Base-by-base conservation (phyloP, 2,329 filamentous ascomycete genomes). In the Paraphaeosphaeria sporulosa region DNA sequence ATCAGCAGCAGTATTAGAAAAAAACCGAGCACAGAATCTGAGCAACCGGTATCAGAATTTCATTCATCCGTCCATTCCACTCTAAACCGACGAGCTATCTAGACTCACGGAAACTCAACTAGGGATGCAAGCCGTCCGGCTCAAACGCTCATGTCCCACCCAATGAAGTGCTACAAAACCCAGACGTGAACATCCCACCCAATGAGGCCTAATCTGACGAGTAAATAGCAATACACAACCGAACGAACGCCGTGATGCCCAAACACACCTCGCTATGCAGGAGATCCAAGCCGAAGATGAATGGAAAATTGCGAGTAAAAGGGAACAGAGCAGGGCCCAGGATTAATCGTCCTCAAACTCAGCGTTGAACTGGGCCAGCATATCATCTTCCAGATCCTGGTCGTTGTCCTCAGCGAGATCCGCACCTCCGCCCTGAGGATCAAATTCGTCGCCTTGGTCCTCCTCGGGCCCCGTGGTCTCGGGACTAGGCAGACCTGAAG, bases 401-500 rank as follows among this genome's bases (percentile, higher is more conserved):
- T 89, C 89, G 52, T 89, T 76, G 67, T 89, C 73, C 12, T 67
- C 67, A 25, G 73, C 82, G 56, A 85, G 84, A 32, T 77, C 78
- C 2, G 72, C 61, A 59, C 62, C 66, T 64, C 66, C 67, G 25
- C 65, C 74, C 19, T 69, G 72, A 25, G 65, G 66, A 54, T 71
- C 76, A 10, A 68, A 68, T 15, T 82, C 81, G 8, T 82, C 81
- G 25, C 67, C 71, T 19, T 75, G 71, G 4, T 74, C 77, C 59
- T 79, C 78, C 59, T 79, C 76, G 8, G 74, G 71, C 7, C 78
- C 74, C 10, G 68, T 79, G 0, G 77, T 76, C 47, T 79, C 78
- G 3, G 76, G 78, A 57, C 75, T 79, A 17, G 75, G 78, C 17
- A 79, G 72, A 46, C 78, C 77, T 4, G 76, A 78, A 4, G 76